phyloP scores from a whole-genome alignment of 139 green algal genomes.

The Asterochloris sp. region DNA sequence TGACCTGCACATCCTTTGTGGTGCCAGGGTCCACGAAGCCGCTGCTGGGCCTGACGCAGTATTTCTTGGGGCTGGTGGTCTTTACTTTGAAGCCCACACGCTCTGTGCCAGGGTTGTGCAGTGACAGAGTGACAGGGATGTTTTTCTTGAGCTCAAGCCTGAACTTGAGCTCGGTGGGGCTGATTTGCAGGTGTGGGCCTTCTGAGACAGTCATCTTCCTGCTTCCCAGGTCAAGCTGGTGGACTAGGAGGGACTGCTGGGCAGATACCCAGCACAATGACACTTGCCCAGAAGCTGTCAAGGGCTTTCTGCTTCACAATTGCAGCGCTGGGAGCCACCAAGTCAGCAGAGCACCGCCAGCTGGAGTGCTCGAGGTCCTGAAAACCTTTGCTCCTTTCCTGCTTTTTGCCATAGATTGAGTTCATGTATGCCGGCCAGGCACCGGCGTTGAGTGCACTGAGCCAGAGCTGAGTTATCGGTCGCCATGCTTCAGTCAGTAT shows the following conservation, averaged over 20 bases:
- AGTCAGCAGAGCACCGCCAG: too few relatives aligned
- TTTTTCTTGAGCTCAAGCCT: slow-evolving; percentile 76
- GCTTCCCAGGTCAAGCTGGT: neutral
- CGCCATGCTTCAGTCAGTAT: neutral
- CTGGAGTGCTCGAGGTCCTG: neutral
- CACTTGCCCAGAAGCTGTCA: neutral
- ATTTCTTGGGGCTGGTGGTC: slow-evolving; percentile 84
- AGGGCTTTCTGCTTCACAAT: neutral
- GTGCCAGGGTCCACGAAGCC: slow-evolving; percentile 49
- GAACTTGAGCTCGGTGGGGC: slow-evolving; percentile 52
- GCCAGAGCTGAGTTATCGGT: too few relatives aligned
- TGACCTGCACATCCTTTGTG: slow-evolving; percentile 59
- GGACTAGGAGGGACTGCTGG: neutral
- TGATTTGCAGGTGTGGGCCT: slow-evolving; percentile 26
- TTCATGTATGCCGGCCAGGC: too few relatives aligned
- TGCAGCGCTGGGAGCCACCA: neutral
- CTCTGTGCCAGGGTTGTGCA: slow-evolving; percentile 54
- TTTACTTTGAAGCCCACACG: slow-evolving; percentile 81
- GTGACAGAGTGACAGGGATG: slow-evolving; percentile 59
- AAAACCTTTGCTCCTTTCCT: too few relatives aligned
- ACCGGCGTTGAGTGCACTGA: too few relatives aligned
- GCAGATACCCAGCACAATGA: neutral
- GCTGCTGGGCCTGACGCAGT: slow-evolving; percentile 76
- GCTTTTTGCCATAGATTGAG: too few relatives aligned
- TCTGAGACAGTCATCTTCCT: neutral